Evolutionary conservation across 1,284 basidiomycete genomes (phyloP), one percentile per base, ranked within the genome.

Genomic region (Trametes pubescens): DNA sequence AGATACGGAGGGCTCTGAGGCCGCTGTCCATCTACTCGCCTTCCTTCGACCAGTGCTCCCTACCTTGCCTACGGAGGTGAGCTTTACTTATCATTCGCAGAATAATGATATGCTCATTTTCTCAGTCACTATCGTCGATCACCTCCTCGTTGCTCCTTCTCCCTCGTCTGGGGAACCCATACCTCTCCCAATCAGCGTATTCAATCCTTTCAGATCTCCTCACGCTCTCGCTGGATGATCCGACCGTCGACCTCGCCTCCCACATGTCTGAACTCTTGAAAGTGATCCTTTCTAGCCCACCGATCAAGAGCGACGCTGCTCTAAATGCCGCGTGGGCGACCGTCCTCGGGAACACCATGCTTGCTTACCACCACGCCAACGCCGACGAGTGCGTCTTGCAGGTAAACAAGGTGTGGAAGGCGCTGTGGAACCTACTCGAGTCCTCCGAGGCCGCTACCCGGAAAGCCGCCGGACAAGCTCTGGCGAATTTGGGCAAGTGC

Each of bases 111-210:
- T 48, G 56, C 55, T 63, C 59, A 64, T 51, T 51, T 65, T 8
- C 57, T 14, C 73, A 96, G 94, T 83, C 87, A 55, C 81, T 95
- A 38, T 86, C 92, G 9, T 69, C 83, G 21, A 85, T 96, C 62
- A 88, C 89, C 29, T 83, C 85, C 26, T 80, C 86, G 14, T 85
- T 98, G 32, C 87, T 97, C 16, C 81, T 86, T 13, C 85, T 96
- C 37, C 93, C 95, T 37, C 89, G 91, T 55, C 81, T 94, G n/a
- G 91, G 90, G 44, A 92, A 92, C 71, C 85, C 91, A 22, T 96
- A 94, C 75, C 84, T 98, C 53, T 91, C 95, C 0, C 89, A 94
- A 75, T 88, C 92, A 40, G 82, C 91, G 21, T 97, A 95, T 75
- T 88, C 89, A 34, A 84, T 94, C 53, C 84, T 98, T 63, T 86